Percentiles rank a stretch among this genome's conserved stretches.
These are phyloP conservation scores for Skeletonema marinoi DNA, from an alignment of 108 stramenopile genomes.

Conservation along the genomic window DNA sequence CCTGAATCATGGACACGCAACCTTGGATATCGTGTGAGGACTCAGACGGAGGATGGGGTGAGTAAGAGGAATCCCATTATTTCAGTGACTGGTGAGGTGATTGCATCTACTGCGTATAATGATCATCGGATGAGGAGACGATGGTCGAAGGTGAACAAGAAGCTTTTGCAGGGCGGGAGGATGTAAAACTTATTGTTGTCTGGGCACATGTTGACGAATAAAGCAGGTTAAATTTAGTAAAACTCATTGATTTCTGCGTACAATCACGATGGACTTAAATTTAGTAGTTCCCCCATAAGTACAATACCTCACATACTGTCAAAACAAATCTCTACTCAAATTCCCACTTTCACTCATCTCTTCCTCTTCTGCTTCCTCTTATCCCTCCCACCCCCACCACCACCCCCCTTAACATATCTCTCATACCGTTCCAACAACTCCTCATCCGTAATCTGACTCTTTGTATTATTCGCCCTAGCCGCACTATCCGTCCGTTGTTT, in stretches of 20 bases:
- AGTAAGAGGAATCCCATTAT: slow-evolving; percentile 60
- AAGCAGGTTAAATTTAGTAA: not conserved
- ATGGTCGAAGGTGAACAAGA: slow-evolving; percentile 59
- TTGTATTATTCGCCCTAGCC: slow-evolving; percentile 27
- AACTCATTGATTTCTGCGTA: not conserved
- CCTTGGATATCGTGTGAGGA: slow-evolving; percentile 54
- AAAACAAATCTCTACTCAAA: not conserved
- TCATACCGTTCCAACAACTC: slow-evolving; percentile 74
- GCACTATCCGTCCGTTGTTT: slow-evolving; percentile 19
- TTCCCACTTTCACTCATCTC: not conserved
- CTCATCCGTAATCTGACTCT: slow-evolving; percentile 64
- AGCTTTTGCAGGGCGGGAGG: slow-evolving; percentile 71
- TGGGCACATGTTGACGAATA: not conserved
- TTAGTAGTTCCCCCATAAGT: too few species aligned
- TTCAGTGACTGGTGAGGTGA: slow-evolving; percentile 63
- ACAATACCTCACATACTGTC: not conserved
- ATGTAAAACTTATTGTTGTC: not conserved
- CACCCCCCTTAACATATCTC: slow-evolving; percentile 54
- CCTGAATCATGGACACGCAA: slow-evolving; percentile 81
- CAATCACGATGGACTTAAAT: too few species aligned
- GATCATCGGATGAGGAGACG: slow-evolving; percentile 78
- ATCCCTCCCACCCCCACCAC: slow-evolving; percentile 11
- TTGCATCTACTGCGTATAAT: slow-evolving; percentile 59
- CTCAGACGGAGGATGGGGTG: slow-evolving; percentile 24
- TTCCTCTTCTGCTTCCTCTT: slow-evolving; percentile 19